These are phyloP conservation scores for Kuraishia borneana DNA, from an alignment of 805 yeast species.

Conservation along the genomic window DNA sequence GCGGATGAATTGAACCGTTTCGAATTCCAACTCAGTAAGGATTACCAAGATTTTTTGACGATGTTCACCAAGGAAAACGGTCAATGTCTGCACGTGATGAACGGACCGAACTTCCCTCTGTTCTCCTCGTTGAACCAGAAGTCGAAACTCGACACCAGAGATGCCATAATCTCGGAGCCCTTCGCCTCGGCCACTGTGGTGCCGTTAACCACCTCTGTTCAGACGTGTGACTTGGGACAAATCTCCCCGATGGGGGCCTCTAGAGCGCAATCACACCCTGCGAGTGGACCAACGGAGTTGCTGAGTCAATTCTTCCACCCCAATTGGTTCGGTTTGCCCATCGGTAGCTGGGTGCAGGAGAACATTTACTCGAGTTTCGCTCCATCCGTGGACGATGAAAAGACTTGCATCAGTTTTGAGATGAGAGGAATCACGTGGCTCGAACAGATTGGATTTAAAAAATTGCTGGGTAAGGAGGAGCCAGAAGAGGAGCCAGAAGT, in stretches of 20 bases:
- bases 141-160: slow-evolving; percentile 68
- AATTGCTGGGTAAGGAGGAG: slow-evolving; percentile 13
- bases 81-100: slow-evolving; percentile 54
- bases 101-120: slow-evolving; percentile 60
- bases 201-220: slow-evolving; percentile 32
- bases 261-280: slow-evolving; percentile 5
- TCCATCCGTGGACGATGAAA: slow-evolving; percentile 52
- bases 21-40: slow-evolving; percentile 36
- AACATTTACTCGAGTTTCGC: slow-evolving; percentile 39
- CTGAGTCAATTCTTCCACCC: slow-evolving; percentile 46
- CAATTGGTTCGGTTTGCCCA: slow-evolving; percentile 53
- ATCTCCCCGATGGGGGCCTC: slow-evolving; percentile 25
- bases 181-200: slow-evolving; percentile 57
- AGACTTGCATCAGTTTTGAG: slow-evolving; percentile 38
- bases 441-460: slow-evolving; percentile 38
- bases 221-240: slow-evolving; percentile 30
- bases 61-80: slow-evolving; percentile 39
- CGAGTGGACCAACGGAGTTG: slow-evolving; percentile 35
- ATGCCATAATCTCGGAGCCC: slow-evolving; percentile 54
- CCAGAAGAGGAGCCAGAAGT: slow-evolving; percentile 2
- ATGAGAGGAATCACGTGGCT: slow-evolving; percentile 42
- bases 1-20: slow-evolving; percentile 8
- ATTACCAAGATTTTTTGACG: slow-evolving; percentile 48
- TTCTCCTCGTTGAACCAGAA: slow-evolving; percentile 65
- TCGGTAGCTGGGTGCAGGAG: slow-evolving; percentile 54